phyloP scores from a whole-genome alignment of 768 basidiomycete species.

The Mycena epipterygia region DNA sequence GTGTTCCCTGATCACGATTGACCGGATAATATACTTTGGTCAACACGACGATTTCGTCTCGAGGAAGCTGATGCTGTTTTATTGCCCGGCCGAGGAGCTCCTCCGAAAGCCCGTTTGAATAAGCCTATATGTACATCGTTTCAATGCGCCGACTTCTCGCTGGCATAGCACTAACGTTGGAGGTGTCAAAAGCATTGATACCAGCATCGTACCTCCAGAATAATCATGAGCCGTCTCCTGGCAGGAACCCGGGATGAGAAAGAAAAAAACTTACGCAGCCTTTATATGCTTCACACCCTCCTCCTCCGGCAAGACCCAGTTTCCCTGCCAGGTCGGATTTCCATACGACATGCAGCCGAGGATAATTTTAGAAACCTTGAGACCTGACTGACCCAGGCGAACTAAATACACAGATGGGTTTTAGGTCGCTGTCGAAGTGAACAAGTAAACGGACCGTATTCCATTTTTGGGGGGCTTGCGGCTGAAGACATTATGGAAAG shows the following conservation, averaged over 20 bases:
- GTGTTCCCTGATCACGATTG: slow-evolving; percentile 52
- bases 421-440: not conserved
- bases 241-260: not conserved
- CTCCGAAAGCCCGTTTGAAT: slow-evolving; percentile 50
- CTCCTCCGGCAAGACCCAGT: slow-evolving; percentile 55
- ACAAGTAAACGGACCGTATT: not conserved
- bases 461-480: not conserved
- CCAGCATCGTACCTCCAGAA: slow-evolving; percentile 13
- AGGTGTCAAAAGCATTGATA: slow-evolving; percentile 22
- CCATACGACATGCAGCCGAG: slow-evolving; percentile 47
- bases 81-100: slow-evolving; percentile 54
- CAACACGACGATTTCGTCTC: slow-evolving; percentile 57
- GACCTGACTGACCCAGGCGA: slow-evolving; percentile 61
- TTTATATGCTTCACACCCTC: slow-evolving; percentile 55
- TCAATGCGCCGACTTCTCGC: too few relatives aligned
- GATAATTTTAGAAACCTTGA: slow-evolving; percentile 61
- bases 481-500: not conserved
- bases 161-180: not conserved
- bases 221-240: not conserved
- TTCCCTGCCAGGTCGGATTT: slow-evolving; percentile 44
- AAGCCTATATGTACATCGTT: not conserved
- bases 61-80: slow-evolving; percentile 50
- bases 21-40: slow-evolving; percentile 60
- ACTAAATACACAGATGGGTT: slow-evolving; percentile 41
- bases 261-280: slow-evolving; percentile 14